phyloP scores from a whole-genome alignment of 352 stramenopile species.

The Halophytophthora polymorphica region DNA sequence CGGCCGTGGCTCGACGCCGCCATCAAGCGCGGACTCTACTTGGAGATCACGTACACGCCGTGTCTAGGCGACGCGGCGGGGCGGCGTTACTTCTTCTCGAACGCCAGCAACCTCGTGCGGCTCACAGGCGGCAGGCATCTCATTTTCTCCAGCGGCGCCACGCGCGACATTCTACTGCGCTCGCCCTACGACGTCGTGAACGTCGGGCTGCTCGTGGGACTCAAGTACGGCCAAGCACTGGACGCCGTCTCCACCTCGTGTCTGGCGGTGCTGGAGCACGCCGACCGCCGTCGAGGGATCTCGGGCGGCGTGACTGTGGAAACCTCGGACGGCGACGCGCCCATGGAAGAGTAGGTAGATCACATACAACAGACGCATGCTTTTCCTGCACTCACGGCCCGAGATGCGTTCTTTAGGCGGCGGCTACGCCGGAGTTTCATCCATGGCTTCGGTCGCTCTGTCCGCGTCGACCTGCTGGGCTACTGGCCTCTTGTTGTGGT shows the following conservation, averaged over 20 bases:
- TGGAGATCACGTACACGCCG: slow-evolving; percentile 80
- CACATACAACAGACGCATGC: background rate
- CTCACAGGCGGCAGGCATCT: slow-evolving; percentile 66
- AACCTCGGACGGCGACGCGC: slow-evolving; percentile 29
- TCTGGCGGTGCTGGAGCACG: slow-evolving; percentile 54
- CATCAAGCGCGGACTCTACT: slow-evolving; percentile 68
- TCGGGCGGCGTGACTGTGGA: slow-evolving; percentile 42
- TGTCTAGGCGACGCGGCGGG: slow-evolving; percentile 72
- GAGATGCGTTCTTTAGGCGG: no score
- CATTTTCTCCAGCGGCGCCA: slow-evolving; percentile 69
- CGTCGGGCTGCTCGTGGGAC: slow-evolving; percentile 62
- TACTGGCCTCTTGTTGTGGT: background rate
- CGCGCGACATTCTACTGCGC: slow-evolving; percentile 70
- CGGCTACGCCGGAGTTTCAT: background rate
- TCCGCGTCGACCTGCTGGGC: slow-evolving; percentile 1
- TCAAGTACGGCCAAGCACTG: slow-evolving; percentile 69
- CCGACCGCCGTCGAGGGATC: slow-evolving; percentile 49
- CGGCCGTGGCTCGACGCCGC: slow-evolving; percentile 67
- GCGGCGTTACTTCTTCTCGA: slow-evolving; percentile 85
- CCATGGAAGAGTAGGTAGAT: slow-evolving; percentile 41
- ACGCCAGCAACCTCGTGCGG: slow-evolving; percentile 74
- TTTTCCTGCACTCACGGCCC: no score
- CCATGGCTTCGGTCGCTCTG: slow-evolving; percentile 23
- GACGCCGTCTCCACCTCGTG: slow-evolving; percentile 62
- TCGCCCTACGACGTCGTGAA: slow-evolving; percentile 83